These are phyloP conservation scores for Phytopythium aichiense DNA, from an alignment of 352 stramenopile species.

Conservation along the genomic window DNA sequence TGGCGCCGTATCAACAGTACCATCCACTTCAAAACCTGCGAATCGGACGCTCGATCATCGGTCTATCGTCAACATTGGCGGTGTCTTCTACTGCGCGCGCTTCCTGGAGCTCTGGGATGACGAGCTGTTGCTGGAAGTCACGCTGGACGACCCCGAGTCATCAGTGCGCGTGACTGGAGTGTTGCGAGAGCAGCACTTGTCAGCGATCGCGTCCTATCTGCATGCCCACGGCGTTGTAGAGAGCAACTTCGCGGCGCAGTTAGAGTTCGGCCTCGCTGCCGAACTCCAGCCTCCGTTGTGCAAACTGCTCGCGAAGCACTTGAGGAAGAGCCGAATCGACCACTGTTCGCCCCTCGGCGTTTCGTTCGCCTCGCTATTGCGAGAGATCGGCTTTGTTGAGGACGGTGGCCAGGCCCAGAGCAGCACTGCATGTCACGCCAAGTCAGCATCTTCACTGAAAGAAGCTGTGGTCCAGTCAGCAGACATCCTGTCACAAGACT, in stretches of 20 bases:
- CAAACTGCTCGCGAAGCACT: slow-evolving; percentile 17
- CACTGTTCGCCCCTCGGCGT: background rate
- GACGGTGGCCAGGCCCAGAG: background rate
- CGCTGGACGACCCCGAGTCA: slow-evolving; percentile 50
- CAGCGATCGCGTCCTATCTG: slow-evolving; percentile 27
- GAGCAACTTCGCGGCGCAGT: slow-evolving; percentile 10
- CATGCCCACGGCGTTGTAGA: slow-evolving; percentile 14
- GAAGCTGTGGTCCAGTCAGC: no score
- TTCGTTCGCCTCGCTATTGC: background rate
- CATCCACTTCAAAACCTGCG: background rate
- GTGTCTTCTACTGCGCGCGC: slow-evolving; percentile 51
- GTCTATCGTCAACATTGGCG: slow-evolving; percentile 40
- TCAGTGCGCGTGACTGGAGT: slow-evolving; percentile 26
- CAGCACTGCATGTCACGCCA: background rate
- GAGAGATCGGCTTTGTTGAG: background rate
- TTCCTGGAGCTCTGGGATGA: slow-evolving; percentile 63
- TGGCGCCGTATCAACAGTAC: background rate
- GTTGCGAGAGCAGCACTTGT: slow-evolving; percentile 31
- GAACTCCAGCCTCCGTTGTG: slow-evolving; percentile 19
- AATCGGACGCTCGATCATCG: slow-evolving; percentile 43
- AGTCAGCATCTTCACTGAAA: background rate
- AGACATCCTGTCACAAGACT: background rate
- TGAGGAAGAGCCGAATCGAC: background rate
- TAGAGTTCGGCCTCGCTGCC: slow-evolving; percentile 17
- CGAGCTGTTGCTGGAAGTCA: slow-evolving; percentile 52